Conservation (phyloP, 2,329 filamentous ascomycete species). For the Madurella fahalii region DNA sequence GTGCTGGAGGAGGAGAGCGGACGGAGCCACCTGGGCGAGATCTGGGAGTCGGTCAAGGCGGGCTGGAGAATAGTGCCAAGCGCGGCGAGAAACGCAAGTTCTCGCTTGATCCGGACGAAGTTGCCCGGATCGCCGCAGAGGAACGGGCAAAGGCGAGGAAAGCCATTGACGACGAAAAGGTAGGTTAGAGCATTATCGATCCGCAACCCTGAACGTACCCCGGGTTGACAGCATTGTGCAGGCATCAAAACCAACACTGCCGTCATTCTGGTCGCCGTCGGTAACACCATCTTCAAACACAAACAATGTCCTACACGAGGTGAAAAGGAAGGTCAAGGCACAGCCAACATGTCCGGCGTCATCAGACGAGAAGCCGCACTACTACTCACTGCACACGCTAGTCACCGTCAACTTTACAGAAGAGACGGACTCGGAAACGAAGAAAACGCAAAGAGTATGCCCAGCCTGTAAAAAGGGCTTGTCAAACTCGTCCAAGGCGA, state of each 20-base stretch:
- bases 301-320: slow-evolving; percentile 51
- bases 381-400: slow-evolving; percentile 73
- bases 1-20: slow-evolving; percentile 25
- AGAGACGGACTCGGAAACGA: slow-evolving; percentile 51
- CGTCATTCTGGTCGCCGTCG: slow-evolving; percentile 90
- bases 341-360: slow-evolving; percentile 75
- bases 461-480: slow-evolving; percentile 82
- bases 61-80: slow-evolving; percentile 36
- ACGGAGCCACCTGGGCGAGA: slow-evolving; percentile 28
- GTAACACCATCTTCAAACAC: slow-evolving; percentile 67
- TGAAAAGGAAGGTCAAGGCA: slow-evolving; percentile 60
- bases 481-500: slow-evolving; percentile 75
- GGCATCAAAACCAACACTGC: slow-evolving; percentile 63
- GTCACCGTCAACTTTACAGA: slow-evolving; percentile 74
- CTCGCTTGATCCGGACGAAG: slow-evolving; percentile 71
- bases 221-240: slow-evolving; percentile 29
- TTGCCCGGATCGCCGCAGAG: slow-evolving; percentile 63
- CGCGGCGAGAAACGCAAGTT: slow-evolving; percentile 67
- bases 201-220: not conserved
- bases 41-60: slow-evolving; percentile 33
- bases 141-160: slow-evolving; percentile 68
- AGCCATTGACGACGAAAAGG: slow-evolving; percentile 69
- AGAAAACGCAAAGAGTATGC: slow-evolving; percentile 54
- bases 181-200: slow-evolving; percentile 28
- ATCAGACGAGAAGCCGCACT: slow-evolving; percentile 60